Evolutionary conservation across 129 eudicot genomes (phyloP), one percentile per base, ranked within the genome.

Genomic region (Saussurea involucrata): DNA sequence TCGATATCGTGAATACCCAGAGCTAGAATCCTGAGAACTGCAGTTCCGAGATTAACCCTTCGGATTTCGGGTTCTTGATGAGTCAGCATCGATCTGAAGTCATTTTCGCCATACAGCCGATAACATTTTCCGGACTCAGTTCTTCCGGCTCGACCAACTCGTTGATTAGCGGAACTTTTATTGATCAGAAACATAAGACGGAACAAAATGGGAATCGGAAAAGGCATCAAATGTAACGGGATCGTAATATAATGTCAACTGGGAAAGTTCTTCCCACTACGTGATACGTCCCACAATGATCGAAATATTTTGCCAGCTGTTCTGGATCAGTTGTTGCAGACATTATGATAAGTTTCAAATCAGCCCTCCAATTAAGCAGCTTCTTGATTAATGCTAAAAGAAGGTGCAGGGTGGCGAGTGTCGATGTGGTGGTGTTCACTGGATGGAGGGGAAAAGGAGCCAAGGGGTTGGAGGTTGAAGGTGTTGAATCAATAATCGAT

Each of bases 101-200:
- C 96, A 9, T 32, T 61, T 68, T 89, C 84, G 13, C 84, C 71
- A 74, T 95, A 95, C 6, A 95, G 89, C 74, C 98, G 81, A 64
- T 86, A 95, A 81, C 98, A 95, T 58, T 69, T 83, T 53, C 98
- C 98, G 4, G 97, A 92, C 24, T 91, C 96, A 0, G 98, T 95
- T 84, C 98, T 83, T 74, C 98, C 98, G 66, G 98, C 97, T 37
- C 97, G 96, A 21, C 98, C 98, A 33, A 94, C 94, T 18, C 98
- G 89, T 72, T 91, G 98, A 64, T 92, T 86, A 61, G 97, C 98
- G 25, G 97, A 88, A 69, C 98, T 89, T 87, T 92, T 92, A 85
- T 97, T 91, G 25, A 88, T 80, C 90, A 44, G 63, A 66, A 64
- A 89, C 97, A 82, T 89, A 89, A 4, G 89, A 60, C 37, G 96